Evolutionary conservation across 1,284 basidiomycete genomes (phyloP), one percentile per base, ranked within the genome.

Genomic region (Puccinia novopanici): DNA sequence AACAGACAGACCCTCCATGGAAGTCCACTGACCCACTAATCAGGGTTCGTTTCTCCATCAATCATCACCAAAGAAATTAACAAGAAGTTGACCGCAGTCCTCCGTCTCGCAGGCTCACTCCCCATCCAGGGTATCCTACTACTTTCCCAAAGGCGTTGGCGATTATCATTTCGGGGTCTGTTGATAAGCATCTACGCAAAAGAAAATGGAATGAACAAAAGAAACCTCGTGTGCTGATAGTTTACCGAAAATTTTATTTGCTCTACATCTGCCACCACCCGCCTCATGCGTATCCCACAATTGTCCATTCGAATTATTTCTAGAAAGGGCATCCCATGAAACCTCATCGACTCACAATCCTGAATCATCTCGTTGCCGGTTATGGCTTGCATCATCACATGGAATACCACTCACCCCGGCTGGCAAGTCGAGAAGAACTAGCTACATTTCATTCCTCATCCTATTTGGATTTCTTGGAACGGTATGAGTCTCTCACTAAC

Each of bases 311-410:
- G 37, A 42, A 55, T 82, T 82, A 70, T 78, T 9, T 61, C 34
- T 85, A 95, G 92, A 94, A 98, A 89, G 89, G 92, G 65, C 96
- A 99, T 88, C 97, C 96, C 2, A 99, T 99, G 96, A 97, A 98
- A 85, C 96, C 96, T 0, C 94, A 98, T 82, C 90, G 97, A 19
- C 87, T 99, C 13, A 95, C 95, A 3, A 87, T 99, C 71, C 98
- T 96, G 9, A 99, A 99, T 84, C 91, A 94, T 6, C 89, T 99
- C 63, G 96, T 99, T 6, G 90, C 97, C 85, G 96, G 95, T 0
- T 99, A 99, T 84, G 96, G 95, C 3, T 88, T 99, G 24, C 95
- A 99, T 87, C 93, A 97, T 84, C 92, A 95, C 84, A 98, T 99
- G 86, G 92, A 95, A 83, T 93, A 98, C 59, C 97, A 93, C 85